Evolutionary conservation across 192 early-diverging fungal species (phyloP).

Genomic region (Obelidium mucronatum): DNA sequence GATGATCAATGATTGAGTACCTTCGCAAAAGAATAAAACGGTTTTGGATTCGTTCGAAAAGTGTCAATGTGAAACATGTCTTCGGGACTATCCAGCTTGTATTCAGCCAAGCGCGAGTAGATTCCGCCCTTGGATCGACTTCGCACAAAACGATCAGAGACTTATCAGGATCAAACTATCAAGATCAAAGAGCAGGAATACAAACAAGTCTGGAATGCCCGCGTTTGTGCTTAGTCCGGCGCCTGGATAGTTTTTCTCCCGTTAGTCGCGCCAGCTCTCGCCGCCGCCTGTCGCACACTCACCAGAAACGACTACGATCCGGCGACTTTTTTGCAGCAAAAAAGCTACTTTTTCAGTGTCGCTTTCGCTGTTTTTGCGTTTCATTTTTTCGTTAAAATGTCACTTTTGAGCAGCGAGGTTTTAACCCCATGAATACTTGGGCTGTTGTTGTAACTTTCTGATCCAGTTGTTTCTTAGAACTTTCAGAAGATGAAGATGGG

Average conservation of each 20-base stretch:
- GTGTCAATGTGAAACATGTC: constrained; percentile 93
- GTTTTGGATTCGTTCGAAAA: constrained; percentile 83
- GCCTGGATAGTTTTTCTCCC: too few species aligned
- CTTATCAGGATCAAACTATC: background rate
- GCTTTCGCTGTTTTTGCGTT: too few species aligned
- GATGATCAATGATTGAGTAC: constrained; percentile 26
- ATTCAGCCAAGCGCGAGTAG: constrained; percentile 83
- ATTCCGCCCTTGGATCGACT: constrained; percentile 88
- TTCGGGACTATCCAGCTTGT: constrained; percentile 91
- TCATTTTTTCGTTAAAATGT: too few species aligned
- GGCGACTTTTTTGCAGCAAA: too few species aligned
- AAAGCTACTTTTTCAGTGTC: too few species aligned
- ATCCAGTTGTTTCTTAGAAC: too few species aligned
- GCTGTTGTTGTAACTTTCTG: too few species aligned
- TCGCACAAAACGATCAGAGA: background rate
- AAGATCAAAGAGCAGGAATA: background rate
- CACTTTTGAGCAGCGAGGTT: too few species aligned
- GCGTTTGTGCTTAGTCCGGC: constrained; percentile 90
- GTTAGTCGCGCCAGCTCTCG: too few species aligned
- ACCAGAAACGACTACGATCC: too few species aligned
- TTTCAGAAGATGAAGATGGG: constrained; percentile 25
- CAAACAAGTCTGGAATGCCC: constrained; percentile 91
- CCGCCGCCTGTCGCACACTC: too few species aligned
- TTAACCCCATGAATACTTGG: too few species aligned
- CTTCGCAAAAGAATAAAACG: constrained; percentile 95